Evolutionary conservation across 106 monocot species (phyloP).

Genomic region (Vanilla planifolia): DNA sequence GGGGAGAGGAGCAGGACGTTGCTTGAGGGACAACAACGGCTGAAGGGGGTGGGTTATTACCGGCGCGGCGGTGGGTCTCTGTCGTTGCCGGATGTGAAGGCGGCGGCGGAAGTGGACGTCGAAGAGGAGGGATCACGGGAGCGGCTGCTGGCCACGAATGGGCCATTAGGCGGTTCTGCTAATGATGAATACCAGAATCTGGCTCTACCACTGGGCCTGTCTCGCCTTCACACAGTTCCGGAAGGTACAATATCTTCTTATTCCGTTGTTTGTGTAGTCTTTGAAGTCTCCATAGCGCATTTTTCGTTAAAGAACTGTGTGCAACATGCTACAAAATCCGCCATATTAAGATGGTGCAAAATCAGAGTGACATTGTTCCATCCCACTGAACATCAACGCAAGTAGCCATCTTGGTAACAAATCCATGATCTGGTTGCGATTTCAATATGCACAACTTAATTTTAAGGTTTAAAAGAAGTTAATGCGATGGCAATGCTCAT

Average conservation of each 20-base stretch:
- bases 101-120: conserved; percentile 19
- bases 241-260: conserved; percentile 15
- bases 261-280: too few species aligned
- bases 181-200: neutral
- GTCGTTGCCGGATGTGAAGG: conserved; percentile 43
- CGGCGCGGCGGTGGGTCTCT: conserved; percentile 28
- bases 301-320: neutral
- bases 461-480: too few species aligned
- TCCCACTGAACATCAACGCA: too few species aligned
- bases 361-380: too few species aligned
- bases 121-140: conserved; percentile 20
- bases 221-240: conserved; percentile 14
- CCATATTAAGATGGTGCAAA: too few species aligned
- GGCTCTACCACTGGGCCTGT: conserved; percentile 17
- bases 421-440: too few species aligned
- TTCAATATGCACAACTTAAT: too few species aligned
- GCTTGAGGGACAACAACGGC: conserved; percentile 3
- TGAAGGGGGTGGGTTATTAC: conserved; percentile 25
- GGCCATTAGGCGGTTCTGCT: neutral
- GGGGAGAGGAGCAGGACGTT: neutral
- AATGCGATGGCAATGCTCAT: too few species aligned
- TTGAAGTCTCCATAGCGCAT: neutral
- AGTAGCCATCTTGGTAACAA: too few species aligned
- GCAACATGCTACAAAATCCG: too few species aligned
- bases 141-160: conserved; percentile 3